phyloP scores from a whole-genome alignment of 2,329 filamentous ascomycete species.

The Didymella arachidicola region DNA sequence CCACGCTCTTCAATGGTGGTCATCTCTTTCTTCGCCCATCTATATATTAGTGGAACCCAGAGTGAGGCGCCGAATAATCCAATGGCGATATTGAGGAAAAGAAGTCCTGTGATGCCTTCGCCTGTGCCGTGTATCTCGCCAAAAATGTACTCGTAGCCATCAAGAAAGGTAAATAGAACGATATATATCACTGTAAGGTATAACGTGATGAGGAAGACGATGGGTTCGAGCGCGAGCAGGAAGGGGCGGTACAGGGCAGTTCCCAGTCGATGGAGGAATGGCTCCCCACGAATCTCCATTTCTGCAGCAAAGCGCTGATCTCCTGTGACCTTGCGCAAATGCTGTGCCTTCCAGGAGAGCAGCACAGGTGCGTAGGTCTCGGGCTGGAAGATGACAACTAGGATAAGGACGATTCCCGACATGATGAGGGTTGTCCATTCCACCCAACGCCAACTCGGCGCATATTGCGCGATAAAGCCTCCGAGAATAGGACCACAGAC shows the following conservation, averaged over 20 bases:
- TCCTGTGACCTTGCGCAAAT: conserved; percentile 36
- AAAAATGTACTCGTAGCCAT: conserved; percentile 63
- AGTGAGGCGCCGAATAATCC: conserved; percentile 50
- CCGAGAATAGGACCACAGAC: conserved; percentile 57
- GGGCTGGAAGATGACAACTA: conserved; percentile 29
- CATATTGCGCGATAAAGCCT: conserved; percentile 31
- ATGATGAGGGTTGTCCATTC: conserved; percentile 40
- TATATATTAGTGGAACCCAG: conserved; percentile 57
- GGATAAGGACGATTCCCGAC: conserved; percentile 24
- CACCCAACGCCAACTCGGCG: conserved; percentile 37
- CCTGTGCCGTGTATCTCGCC: conserved; percentile 58
- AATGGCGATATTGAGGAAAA: conserved; percentile 59
- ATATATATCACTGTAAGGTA: conserved; percentile 64
- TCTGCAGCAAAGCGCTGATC: conserved; percentile 58
- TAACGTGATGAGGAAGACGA: conserved; percentile 58
- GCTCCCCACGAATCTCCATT: conserved; percentile 54
- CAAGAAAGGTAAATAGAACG: conserved; percentile 62
- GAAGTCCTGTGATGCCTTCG: conserved; percentile 55
- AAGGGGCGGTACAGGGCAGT: conserved; percentile 54
- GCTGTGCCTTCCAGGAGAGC: conserved; percentile 47
- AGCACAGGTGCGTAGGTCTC: conserved; percentile 35
- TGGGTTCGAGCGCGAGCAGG: conserved; percentile 53
- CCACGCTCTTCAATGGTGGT: conserved; percentile 52
- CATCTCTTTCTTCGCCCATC: conserved; percentile 55
- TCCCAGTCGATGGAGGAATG: conserved; percentile 49